Base-by-base conservation (phyloP, 2,329 filamentous ascomycete species). In the Colletotrichum sp. region DNA sequence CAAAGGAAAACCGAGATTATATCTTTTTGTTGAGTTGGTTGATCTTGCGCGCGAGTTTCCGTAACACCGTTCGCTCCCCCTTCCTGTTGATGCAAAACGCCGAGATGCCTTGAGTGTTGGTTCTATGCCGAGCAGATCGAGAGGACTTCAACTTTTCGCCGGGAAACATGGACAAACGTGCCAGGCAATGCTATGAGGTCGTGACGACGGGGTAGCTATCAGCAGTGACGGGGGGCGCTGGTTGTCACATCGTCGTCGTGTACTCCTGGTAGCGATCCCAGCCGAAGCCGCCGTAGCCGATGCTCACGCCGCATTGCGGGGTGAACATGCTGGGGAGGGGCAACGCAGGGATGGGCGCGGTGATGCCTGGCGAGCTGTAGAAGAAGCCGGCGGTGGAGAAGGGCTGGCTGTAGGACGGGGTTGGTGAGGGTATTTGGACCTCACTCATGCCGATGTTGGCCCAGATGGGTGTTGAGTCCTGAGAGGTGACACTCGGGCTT, bases 211-310 rank as follows among this genome's bases (percentile, higher is more conserved):
- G 86, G 82, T 87, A 87, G 81, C 84, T 85, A 81, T 87, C 84
- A 82, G 84, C 85, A 83, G 86, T 84, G 82, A 83, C 85, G 78
- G 86, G 39, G 39, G 39, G 83, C 83, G 86, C 82, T 92, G 89
- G 86, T 92, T 91, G 89, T 95, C 94, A 98, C 89, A 98, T 98
- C 79, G 94, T 96, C 78, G 95, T 93, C 80, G 95, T 91, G 84
- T 96, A 98, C 85, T 96, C 95, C 82, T 95, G 94, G 84, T 94
- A 95, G 80, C 94, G 90, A 84, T 95, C 95, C 95, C 95, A 98
- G 80, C 94, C 95, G 84, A 98, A 98, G 79, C 93, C 91, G 80
- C 92, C 91, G 87, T 94, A 96, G 76, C 93, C 93, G 77, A 93
- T 89, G 82, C 93, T 93, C 75, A 96, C 92, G 81, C 95, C 95